These are phyloP conservation scores for Plasmodium gaboni DNA, from an alignment of 169 alveolate genomes.

Conservation along the genomic window DNA sequence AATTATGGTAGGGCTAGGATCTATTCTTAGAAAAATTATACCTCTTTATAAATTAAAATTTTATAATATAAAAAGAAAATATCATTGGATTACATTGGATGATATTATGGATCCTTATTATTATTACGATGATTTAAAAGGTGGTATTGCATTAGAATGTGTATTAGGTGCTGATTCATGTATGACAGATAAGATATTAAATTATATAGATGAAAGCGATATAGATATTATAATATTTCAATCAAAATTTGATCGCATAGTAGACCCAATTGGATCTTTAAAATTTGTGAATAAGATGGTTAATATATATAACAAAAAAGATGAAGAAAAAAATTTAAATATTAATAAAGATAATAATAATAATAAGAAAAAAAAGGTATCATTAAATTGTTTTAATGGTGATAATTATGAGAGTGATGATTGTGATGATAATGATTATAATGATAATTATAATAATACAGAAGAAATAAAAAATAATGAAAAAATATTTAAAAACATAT, in stretches of 20 bases:
- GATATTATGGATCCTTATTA: slow-evolving; percentile 27
- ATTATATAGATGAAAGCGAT: slow-evolving; percentile 37
- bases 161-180: slow-evolving; percentile 41
- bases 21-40: slow-evolving; percentile 12
- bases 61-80: slow-evolving; percentile 3
- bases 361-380: no score
- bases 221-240: slow-evolving; percentile 52
- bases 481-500: no score
- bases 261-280: slow-evolving; percentile 40
- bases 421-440: neutral
- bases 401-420: neutral
- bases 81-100: slow-evolving; percentile 42
- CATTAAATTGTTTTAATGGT: no score
- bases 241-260: slow-evolving; percentile 39
- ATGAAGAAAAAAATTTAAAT: neutral
- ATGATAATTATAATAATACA: no score
- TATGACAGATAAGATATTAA: slow-evolving; percentile 9
- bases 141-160: slow-evolving; percentile 28
- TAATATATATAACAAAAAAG: slow-evolving; percentile 13
- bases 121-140: slow-evolving; percentile 20
- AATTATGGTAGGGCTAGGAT: slow-evolving; percentile 14
- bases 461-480: no score
- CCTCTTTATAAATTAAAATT: no score
- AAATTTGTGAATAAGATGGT: slow-evolving; percentile 24
- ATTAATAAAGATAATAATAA: no score